Evolutionary conservation across 148 eudicot genomes (phyloP).

Genomic region (Talinum fruticosum): DNA sequence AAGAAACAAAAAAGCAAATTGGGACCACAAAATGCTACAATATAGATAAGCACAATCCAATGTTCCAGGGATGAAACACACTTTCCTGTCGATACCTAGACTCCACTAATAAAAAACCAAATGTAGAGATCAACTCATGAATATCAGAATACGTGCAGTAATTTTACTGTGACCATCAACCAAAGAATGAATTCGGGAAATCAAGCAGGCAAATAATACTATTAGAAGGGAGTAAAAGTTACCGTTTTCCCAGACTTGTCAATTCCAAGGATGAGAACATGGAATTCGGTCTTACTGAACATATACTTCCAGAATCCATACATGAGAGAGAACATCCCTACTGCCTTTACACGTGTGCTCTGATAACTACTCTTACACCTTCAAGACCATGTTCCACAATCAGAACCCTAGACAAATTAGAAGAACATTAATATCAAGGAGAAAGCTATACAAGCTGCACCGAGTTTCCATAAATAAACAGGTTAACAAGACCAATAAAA

Average conservation of each 20-base stretch:
- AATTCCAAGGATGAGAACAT: conserved; percentile 89
- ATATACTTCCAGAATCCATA: conserved; percentile 86
- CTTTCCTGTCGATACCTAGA: neutral
- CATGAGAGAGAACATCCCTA: conserved; percentile 83
- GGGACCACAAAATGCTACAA: neutral
- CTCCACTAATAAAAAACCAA: neutral
- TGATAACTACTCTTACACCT: conserved; percentile 24
- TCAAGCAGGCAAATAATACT: neutral
- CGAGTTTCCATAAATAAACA: neutral
- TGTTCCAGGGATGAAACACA: neutral
- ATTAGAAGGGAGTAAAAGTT: conserved; percentile 12
- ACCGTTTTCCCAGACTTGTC: conserved; percentile 99
- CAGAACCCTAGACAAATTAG: conserved; percentile 12
- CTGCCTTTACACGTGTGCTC: neutral
- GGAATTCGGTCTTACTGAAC: conserved; percentile 86
- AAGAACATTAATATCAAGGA: neutral
- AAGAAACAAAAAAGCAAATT: too few relatives aligned
- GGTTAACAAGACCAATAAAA: conserved; percentile 3
- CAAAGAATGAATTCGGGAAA: neutral
- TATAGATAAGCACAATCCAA: neutral
- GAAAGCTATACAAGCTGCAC: neutral
- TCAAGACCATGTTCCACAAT: conserved; percentile 23
- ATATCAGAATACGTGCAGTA: neutral
- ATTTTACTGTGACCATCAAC: neutral
- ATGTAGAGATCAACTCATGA: neutral